Percentiles rank a stretch among this genome's conserved stretches.
Conservation (phyloP, 73 alveolate genomes). For the Paramecium primaurelia region DNA sequence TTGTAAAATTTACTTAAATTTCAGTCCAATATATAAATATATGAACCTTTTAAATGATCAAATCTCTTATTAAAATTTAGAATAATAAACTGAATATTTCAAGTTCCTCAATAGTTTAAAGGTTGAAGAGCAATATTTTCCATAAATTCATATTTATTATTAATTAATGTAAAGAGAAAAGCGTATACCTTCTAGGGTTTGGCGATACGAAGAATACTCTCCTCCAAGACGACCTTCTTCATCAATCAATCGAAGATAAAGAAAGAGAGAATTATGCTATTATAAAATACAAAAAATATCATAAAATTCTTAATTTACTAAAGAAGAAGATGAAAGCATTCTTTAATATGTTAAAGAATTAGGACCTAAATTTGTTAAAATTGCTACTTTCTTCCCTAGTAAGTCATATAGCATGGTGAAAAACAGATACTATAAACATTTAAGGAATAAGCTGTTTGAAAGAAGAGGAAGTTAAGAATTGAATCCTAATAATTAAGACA, state of each 20-base stretch:
- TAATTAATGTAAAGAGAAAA: neutral
- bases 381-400: constrained; percentile 11
- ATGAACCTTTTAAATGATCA: neutral
- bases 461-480: neutral
- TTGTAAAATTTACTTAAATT: neutral
- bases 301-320: neutral
- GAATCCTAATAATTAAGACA: neutral
- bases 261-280: neutral
- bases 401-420: constrained; percentile 18
- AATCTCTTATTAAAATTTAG: neutral
- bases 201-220: neutral
- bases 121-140: neutral
- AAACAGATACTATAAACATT: neutral
- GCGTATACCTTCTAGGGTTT: neutral
- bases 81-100: neutral
- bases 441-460: neutral
- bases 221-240: neutral
- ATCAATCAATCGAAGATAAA: neutral
- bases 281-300: neutral
- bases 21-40: neutral
- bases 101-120: neutral
- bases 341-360: neutral
- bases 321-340: neutral
- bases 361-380: constrained; percentile 26
- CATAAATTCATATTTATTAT: neutral